Base-by-base conservation (phyloP, 2,329 filamentous ascomycete species). In the Cytospora piceicola region DNA sequence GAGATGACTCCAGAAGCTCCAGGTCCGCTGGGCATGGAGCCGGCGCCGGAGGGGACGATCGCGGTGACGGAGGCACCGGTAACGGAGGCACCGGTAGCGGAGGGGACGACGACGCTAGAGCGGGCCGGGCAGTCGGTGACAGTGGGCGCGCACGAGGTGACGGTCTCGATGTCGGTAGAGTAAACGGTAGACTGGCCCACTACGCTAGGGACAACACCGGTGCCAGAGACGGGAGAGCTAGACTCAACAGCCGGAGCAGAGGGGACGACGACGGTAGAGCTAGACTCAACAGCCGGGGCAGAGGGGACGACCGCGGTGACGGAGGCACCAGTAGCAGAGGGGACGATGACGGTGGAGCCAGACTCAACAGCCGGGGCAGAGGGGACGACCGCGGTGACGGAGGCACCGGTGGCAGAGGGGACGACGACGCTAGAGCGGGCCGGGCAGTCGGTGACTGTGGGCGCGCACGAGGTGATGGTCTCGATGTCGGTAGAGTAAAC, bases 401-500 rank as follows among this genome's bases (percentile, higher is more conserved):
- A 14, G 34, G 15, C 34, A n/a, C n/a, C n/a, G n/a, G n/a, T n/a
- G 11, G 39, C 17, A 14, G 17, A 11, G 36, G 30, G 30, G 30
- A 32, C 30, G n/a, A 76, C 56, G 49, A 72, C 69, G 67, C 73
- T 75, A 67, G 71, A 71, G 63, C 57, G 60, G 67, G 75, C 77
- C 51, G 78, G 77, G 77, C 84, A 86, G 82, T 85, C 73, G 75
- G 83, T 82, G 72, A 84, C 81, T 64, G 78, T 78, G 22, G 83
- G 77, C 67, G 75, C 81, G 77, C 86, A 88, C 61, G 83, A 86
- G 77, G 84, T 88, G 81, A 88, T 79, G 78, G 86, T 88, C 71
- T 85, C 79, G 75, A 83, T 80, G 74, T 86, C 81, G 71, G 84
- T 12, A 8, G 32, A 34, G 32, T 8, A 9, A 8, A 8, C 32